Evolutionary conservation across 495 filamentous ascomycete genomes (phyloP), one percentile per base, ranked within the genome.

Genomic region (Penicillium lividum): DNA sequence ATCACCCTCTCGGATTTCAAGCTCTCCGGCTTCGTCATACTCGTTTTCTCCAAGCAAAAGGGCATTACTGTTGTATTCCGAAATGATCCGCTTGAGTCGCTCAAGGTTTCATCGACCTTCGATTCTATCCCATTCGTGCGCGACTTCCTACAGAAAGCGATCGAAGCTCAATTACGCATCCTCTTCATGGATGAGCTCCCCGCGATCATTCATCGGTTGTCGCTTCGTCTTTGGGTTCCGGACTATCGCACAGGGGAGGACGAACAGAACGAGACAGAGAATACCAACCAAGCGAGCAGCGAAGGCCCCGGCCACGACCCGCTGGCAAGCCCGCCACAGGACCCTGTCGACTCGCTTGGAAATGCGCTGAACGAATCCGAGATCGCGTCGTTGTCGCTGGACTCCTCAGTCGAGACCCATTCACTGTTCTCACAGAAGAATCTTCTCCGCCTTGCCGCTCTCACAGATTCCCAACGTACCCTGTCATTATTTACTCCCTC

Each of bases 91-190:
- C 85, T 98, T 53, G 94, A 98, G 66, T 97, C 92, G 13, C 86
- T 98, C 60, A 98, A 97, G 77, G 94, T 98, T 59, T 97, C 94
- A 3, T 96, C 92, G 56, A 98, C 94, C 28, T 98, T 98, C 71
- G 94, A 98, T 76, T 96, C 94, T 10, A 98, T 98, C 64, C 93
- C 93, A 9, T 98, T 98, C 64, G 93, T 98, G 54, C 87, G 93
- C 55, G 93, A 98, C 68, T 98, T 97, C 72, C 79, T 98, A 47
- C 94, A 98, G 67, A 92, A 89, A 66, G 95, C 93, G 56, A 98
- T 98, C 65, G 94, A 98, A 74, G 87, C 81, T n/a, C 94, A 98
- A 69, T 76, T 98, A 34, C 84, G 94, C 42, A 88, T 90, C 48
- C 68, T 98, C 64, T 92, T 98, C 70, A 97, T 98, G 91, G 94